phyloP scores from a whole-genome alignment of 306 rosid species.

The Lathyrus tuberosus region DNA sequence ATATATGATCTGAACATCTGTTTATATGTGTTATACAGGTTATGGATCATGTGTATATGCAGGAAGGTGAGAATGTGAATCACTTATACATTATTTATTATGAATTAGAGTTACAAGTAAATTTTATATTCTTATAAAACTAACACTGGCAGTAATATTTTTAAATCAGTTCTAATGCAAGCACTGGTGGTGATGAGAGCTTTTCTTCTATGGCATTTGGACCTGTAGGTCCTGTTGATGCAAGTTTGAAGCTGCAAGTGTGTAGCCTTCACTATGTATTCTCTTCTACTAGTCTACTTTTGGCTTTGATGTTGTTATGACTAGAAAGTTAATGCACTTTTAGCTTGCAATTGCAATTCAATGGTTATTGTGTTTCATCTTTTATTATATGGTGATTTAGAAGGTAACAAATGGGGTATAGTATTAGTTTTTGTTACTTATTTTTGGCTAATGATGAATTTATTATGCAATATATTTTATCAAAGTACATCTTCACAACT shows the following conservation, averaged over 20 bases:
- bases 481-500: not conserved
- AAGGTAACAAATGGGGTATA: not conserved
- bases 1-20: too few relatives aligned
- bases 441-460: not conserved
- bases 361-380: constrained; percentile 13
- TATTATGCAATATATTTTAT: not conserved
- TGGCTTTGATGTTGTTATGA: constrained; percentile 46
- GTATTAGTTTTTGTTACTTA: not conserved
- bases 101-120: constrained; percentile 4
- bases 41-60: constrained; percentile 72
- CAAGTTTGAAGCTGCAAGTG: constrained; percentile 49
- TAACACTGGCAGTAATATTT: constrained; percentile 32
- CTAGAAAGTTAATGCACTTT: constrained; percentile 31
- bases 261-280: constrained; percentile 49
- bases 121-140: not conserved
- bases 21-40: constrained; percentile 56
- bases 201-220: constrained; percentile 52
- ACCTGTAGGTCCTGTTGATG: constrained; percentile 54
- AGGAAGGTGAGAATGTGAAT: constrained; percentile 70
- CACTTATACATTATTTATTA: not conserved
- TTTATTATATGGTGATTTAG: not conserved
- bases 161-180: constrained; percentile 64
- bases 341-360: constrained; percentile 18
- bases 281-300: constrained; percentile 37
- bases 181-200: constrained; percentile 43